Percentiles rank a stretch among this genome's conserved stretches.
phyloP scores from a whole-genome alignment of 306 rosid species.

The Mimosa pudica region DNA sequence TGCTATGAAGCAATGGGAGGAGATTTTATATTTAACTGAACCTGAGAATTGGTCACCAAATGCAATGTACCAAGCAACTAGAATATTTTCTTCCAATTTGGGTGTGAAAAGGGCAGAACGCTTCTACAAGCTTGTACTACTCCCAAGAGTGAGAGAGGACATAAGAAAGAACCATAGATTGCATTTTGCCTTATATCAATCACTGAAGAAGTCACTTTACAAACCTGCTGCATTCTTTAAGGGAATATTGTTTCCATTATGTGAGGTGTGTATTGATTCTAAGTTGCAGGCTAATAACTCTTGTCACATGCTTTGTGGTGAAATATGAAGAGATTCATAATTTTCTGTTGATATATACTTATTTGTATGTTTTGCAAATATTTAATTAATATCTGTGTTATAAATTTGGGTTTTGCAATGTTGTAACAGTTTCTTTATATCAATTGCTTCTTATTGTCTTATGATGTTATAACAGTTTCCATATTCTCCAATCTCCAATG shows the following conservation, averaged over 20 bases:
- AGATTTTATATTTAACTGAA: conserved; percentile 74
- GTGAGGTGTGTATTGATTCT: conserved; percentile 60
- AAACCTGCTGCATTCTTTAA: conserved; percentile 90
- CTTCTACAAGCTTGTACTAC: conserved; percentile 85
- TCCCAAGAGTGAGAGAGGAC: conserved; percentile 85
- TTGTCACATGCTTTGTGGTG: background rate
- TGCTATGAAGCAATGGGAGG: conserved; percentile 77
- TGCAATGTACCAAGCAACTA: conserved; percentile 85
- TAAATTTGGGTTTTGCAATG: background rate
- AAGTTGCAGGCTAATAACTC: background rate
- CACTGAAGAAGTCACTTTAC: conserved; percentile 83
- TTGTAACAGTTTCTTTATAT: background rate
- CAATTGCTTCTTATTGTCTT: background rate
- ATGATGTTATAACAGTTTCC: background rate
- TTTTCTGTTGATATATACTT: background rate
- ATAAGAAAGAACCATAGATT: conserved; percentile 71
- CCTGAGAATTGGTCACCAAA: conserved; percentile 96
- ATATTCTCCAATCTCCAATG: background rate
- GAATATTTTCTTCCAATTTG: conserved; percentile 83
- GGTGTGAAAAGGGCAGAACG: conserved; percentile 72
- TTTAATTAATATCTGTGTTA: background rate
- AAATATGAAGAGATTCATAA: background rate
- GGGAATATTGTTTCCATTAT: conserved; percentile 84
- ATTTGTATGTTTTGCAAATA: background rate
- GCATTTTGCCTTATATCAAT: conserved; percentile 86